These are phyloP conservation scores for Alternaria gansuensis DNA, from an alignment of 2,329 filamentous ascomycete species.

Conservation along the genomic window DNA sequence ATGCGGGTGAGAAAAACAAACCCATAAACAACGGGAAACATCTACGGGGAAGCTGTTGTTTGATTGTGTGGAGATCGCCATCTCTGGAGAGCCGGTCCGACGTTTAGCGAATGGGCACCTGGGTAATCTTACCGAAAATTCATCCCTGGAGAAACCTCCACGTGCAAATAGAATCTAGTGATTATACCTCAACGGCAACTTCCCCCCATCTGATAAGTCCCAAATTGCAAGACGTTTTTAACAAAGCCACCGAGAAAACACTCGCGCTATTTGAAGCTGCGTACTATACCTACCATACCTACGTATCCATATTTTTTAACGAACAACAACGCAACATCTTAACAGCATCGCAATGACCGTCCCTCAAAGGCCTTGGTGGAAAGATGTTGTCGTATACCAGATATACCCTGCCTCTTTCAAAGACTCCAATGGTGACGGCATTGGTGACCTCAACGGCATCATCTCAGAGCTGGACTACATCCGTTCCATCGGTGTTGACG, in stretches of 20 bases:
- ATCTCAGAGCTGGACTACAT: conserved; percentile 66
- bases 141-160: neutral
- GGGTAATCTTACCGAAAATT: conserved; percentile 4
- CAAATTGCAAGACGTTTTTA: conserved; percentile 12
- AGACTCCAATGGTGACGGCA: conserved; percentile 65
- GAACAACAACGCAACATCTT: neutral
- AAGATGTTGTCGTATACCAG: conserved; percentile 68
- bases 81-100: conserved; percentile 26
- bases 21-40: conserved; percentile 1
- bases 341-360: conserved; percentile 39
- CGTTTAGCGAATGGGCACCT: conserved; percentile 19
- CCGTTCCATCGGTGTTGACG: conserved; percentile 56
- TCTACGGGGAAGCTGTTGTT: conserved; percentile 7
- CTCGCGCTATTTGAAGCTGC: conserved; percentile 12
- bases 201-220: conserved; percentile 1
- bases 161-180: neutral
- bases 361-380: conserved; percentile 63
- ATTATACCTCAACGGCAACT: neutral
- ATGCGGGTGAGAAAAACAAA: conserved; percentile 3
- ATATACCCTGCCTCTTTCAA: conserved; percentile 70
- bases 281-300: neutral
- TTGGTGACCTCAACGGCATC: conserved; percentile 67
- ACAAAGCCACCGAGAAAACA: conserved; percentile 15
- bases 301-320: conserved; percentile 6
- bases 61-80: conserved; percentile 13